Conservation (phyloP, 2,329 filamentous ascomycete genomes). For the Fusarium hainanense region DNA sequence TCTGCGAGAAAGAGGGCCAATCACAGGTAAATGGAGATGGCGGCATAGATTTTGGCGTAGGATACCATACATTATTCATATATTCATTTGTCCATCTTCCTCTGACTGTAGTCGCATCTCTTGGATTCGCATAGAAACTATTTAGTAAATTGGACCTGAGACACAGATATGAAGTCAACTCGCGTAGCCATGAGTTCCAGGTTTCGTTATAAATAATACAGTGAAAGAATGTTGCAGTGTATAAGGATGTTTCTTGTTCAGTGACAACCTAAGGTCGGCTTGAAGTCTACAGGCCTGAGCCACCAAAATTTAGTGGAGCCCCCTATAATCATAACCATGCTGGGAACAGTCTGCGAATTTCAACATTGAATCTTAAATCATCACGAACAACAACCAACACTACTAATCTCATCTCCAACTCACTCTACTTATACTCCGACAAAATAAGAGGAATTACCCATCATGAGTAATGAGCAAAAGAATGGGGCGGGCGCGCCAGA, state of each 20-base stretch:
- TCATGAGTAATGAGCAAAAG: slow-evolving; percentile 25
- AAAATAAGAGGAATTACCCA: neutral
- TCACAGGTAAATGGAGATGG: slow-evolving; percentile 51
- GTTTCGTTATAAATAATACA: neutral
- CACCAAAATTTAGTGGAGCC: slow-evolving; percentile 23
- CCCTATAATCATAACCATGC: neutral
- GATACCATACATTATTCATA: slow-evolving; percentile 40
- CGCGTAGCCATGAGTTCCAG: no score
- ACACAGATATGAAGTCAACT: neutral
- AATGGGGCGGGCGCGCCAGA: slow-evolving; percentile 42
- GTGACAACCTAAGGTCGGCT: neutral
- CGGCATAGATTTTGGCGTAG: slow-evolving; percentile 21
- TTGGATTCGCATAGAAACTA: no score
- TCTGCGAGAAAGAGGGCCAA: slow-evolving; percentile 75
- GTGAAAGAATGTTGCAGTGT: neutral
- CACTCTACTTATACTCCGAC: neutral
- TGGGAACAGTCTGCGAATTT: neutral
- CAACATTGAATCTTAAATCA: slow-evolving; percentile 7
- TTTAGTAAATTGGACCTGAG: neutral
- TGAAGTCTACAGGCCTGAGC: neutral
- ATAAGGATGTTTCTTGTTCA: neutral
- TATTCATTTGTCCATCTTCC: slow-evolving; percentile 3
- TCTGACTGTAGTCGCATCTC: neutral
- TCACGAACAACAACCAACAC: neutral
- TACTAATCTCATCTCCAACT: neutral